Base-by-base conservation (phyloP, 129 eudicot genomes). In the Flaveria brownii region DNA sequence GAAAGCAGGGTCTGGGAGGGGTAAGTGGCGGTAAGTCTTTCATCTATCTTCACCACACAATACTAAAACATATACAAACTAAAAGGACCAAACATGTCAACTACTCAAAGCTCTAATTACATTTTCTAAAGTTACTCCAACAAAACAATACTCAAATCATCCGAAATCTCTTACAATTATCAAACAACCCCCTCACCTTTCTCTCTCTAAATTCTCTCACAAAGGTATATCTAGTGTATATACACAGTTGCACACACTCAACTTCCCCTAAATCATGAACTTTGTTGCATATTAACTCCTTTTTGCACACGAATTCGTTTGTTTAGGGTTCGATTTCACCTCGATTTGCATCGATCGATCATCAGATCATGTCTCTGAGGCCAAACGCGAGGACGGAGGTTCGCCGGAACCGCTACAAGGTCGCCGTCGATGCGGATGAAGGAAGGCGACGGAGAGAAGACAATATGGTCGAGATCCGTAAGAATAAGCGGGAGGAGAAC, bases 391-490 rank as follows among this genome's bases (percentile, higher is more conserved):
- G 84, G 68, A 83, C 87, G 26, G 96, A 87, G 83, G 96, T 86
- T 65, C 96, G 96, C 47, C 90, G 97, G 84, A 92, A 82, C 80
- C 83, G 88, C 61, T 92, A 89, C 83, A 92, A 89, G 79, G 96
- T 88, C 17, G 88, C 96, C 60, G 96, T 91, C 78, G 95, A 88
- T 41, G 97, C 97, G 26, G 95, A 91, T 0, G 97, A 91, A 71
- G 92, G 97, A 0, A 80, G 97, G 33, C 82, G 97, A 26, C 83
- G 98, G 72, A 84, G 97, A 69, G 98, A 89, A 72, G 93, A 92
- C 49, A 86, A 88, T 69, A 86, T 92, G 96, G 93, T 92, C 71
- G 98, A 92, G 98, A 92, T 92, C 96, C 86, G 93, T 60, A 92
- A 92, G 87, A 92, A 79, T 81, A 85, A 78, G 71, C 75, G 96